A percentile compares a stretch with the other conserved stretches of the same genome.
phyloP scores from a whole-genome alignment of 2,329 filamentous ascomycete genomes.

The Aspergillus versicolor region DNA sequence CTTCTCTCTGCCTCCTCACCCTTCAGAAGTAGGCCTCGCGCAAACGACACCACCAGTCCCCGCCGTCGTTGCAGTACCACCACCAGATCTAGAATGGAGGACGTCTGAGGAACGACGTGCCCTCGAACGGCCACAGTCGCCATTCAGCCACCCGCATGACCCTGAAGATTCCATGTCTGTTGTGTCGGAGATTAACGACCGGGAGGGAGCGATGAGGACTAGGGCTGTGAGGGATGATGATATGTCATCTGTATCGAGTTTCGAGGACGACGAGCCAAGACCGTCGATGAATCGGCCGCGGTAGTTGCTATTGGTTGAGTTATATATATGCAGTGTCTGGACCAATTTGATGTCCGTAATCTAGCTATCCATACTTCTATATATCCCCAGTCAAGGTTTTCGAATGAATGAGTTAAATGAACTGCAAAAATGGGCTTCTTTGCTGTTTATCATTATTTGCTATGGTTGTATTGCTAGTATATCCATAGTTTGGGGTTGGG shows the following conservation, averaged over 20 bases:
- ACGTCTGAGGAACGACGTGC: conserved; percentile 1
- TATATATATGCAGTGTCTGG: too few relatives aligned
- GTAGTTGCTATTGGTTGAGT: background rate
- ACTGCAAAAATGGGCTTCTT: background rate
- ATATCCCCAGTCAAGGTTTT: too few relatives aligned
- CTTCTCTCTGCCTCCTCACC: background rate
- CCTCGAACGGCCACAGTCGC: conserved; percentile 17
- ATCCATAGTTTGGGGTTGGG: background rate
- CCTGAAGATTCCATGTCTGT: conserved; percentile 20
- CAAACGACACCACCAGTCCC: background rate
- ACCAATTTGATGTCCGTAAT: too few relatives aligned
- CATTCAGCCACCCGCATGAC: conserved; percentile 23
- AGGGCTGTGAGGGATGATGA: conserved; percentile 26
- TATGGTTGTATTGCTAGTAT: background rate
- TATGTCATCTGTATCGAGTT: conserved; percentile 33
- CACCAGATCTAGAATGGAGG: conserved; percentile 6
- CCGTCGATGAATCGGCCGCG: background rate
- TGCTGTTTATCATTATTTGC: background rate
- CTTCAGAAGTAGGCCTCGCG: background rate
- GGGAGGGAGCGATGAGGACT: background rate
- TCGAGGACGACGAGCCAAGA: conserved; percentile 22
- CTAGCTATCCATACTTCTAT: too few relatives aligned
- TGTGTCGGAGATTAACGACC: conserved; percentile 23
- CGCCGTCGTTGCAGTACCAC: background rate
- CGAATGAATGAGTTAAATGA: background rate